Evolutionary conservation across 768 basidiomycete species (phyloP).

Genomic region (Coprinellus micaceus): DNA sequence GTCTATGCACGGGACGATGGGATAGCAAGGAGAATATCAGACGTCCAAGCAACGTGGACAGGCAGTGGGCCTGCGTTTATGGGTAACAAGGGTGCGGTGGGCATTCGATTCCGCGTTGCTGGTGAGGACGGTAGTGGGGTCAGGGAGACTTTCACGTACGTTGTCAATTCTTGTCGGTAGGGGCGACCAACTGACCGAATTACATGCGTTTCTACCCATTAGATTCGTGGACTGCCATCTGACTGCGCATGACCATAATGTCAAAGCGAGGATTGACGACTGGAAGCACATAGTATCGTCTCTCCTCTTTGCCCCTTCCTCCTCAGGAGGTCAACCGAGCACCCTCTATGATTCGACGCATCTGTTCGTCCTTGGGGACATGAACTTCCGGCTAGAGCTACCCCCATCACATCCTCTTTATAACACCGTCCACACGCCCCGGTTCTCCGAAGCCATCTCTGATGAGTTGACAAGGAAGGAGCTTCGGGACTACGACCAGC

Average conservation of each 20-base stretch:
- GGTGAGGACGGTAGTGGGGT: constrained; percentile 44
- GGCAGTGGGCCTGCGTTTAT: constrained; percentile 70
- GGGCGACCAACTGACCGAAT: no score
- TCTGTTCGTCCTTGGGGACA: constrained; percentile 89
- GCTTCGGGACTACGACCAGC: constrained; percentile 71
- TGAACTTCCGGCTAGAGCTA: constrained; percentile 83
- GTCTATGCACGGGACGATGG: constrained; percentile 79
- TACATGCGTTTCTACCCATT: not conserved
- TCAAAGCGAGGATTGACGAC: constrained; percentile 67
- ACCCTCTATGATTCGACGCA: constrained; percentile 85
- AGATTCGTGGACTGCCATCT: constrained; percentile 94
- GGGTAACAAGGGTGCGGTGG: constrained; percentile 96
- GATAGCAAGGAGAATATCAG: constrained; percentile 52
- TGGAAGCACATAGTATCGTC: constrained; percentile 78
- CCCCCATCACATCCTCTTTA: constrained; percentile 52
- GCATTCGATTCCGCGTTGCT: constrained; percentile 70
- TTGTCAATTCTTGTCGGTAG: constrained; percentile 16
- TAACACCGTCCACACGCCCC: constrained; percentile 23
- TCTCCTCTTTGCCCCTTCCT: constrained; percentile 67
- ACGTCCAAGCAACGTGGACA: constrained; percentile 74
- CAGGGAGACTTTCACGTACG: constrained; percentile 85
- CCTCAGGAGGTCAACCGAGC: constrained; percentile 32
- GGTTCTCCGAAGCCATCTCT: constrained; percentile 42
- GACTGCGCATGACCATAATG: constrained; percentile 70
- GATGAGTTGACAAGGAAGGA: constrained; percentile 52